Conservation (phyloP, 345 rosid species). For the Arabidopsis arenosa region DNA sequence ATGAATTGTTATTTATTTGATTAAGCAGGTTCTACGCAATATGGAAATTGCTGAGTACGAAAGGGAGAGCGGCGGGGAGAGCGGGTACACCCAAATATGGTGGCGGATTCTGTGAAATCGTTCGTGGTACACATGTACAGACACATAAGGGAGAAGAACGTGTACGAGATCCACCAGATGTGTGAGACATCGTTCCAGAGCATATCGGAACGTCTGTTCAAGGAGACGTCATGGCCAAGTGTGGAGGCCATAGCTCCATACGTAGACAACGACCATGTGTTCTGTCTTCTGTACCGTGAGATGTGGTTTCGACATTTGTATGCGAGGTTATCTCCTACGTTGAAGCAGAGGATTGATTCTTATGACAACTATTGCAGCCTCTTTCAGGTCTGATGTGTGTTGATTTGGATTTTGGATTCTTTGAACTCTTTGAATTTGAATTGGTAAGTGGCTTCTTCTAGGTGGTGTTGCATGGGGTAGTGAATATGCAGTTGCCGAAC, state of each 20-base stretch:
- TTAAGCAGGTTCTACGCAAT: too few relatives aligned
- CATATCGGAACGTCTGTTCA: slow-evolving; percentile 83
- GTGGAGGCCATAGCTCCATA: slow-evolving; percentile 84
- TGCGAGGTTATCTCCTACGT: slow-evolving; percentile 88
- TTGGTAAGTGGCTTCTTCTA: slow-evolving; percentile 9
- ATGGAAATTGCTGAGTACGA: too few relatives aligned
- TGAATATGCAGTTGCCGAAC: slow-evolving; percentile 95
- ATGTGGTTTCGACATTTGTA: slow-evolving; percentile 98
- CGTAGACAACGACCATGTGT: slow-evolving; percentile 94
- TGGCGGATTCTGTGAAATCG: slow-evolving; percentile 92
- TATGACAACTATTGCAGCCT: slow-evolving; percentile 96
- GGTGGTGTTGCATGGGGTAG: slow-evolving; percentile 95
- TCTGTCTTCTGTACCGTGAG: slow-evolving; percentile 95
- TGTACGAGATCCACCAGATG: slow-evolving; percentile 99
- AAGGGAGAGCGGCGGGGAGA: slow-evolving; percentile 46
- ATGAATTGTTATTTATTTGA: too few relatives aligned
- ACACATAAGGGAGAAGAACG: slow-evolving; percentile 95
- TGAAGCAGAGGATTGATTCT: slow-evolving; percentile 93
- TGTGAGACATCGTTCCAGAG: slow-evolving; percentile 95
- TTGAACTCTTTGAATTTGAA: too few relatives aligned
- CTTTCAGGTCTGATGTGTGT: slow-evolving; percentile 56
- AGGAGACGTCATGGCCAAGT: slow-evolving; percentile 97
- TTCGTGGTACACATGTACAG: slow-evolving; percentile 96
- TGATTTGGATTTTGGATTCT: background rate
- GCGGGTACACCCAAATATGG: slow-evolving; percentile 84